phyloP scores from a whole-genome alignment of 306 rosid species.

The Aeschynomene evenia region DNA sequence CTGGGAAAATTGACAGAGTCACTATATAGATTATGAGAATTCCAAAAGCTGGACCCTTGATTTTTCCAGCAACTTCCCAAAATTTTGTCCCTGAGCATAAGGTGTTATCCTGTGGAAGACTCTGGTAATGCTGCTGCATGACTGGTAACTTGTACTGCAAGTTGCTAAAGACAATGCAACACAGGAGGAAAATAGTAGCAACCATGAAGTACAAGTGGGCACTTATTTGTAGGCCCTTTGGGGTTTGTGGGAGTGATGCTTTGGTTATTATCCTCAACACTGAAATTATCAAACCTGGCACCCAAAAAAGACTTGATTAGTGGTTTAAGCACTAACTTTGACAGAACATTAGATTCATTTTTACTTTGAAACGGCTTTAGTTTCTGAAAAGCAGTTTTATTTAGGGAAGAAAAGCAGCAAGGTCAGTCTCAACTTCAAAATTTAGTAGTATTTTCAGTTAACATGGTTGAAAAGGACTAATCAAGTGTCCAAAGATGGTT shows the following conservation, averaged over 20 bases:
- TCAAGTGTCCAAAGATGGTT: not conserved
- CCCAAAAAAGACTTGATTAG: conserved; percentile 21
- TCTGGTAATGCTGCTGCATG: conserved; percentile 56
- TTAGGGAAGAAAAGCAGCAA: not conserved
- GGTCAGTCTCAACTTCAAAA: not conserved
- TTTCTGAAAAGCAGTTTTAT: not conserved
- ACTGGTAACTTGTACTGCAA: conserved; percentile 70
- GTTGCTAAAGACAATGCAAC: conserved; percentile 72
- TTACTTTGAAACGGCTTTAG: not conserved
- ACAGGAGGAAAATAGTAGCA: conserved; percentile 58
- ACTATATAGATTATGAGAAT: conserved; percentile 70
- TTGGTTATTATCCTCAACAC: conserved; percentile 79
- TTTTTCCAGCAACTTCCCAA: conserved; percentile 57
- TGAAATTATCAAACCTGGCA: conserved; percentile 76
- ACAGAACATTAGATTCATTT: not conserved
- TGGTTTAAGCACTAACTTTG: not conserved
- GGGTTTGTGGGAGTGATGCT: conserved; percentile 75
- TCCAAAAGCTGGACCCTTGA: conserved; percentile 63
- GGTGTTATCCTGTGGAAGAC: conserved; percentile 40
- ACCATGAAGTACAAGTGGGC: conserved; percentile 86
- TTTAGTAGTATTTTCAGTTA: not conserved
- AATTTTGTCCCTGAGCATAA: conserved; percentile 50
- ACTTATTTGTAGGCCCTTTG: conserved; percentile 77
- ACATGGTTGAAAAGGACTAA: not conserved
- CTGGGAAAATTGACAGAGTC: conserved; percentile 90